Base-by-base conservation (phyloP, 768 basidiomycete genomes). In the Mycena venus region DNA sequence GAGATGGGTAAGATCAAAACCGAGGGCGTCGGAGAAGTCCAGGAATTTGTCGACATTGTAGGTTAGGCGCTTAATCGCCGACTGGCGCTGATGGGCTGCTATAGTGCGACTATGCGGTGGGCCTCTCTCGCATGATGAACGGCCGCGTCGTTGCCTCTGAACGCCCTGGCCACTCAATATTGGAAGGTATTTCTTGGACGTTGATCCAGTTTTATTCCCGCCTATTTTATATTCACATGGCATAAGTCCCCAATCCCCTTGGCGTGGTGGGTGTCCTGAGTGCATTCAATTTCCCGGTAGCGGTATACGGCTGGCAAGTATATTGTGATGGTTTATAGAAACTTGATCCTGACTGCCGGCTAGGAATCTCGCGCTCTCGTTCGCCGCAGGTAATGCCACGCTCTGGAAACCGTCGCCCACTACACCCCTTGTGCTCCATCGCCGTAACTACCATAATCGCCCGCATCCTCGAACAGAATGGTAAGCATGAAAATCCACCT, bases 281-380 rank as follows among this genome's bases (percentile, higher is more conserved):
- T 25, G 98, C 98, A 0, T 99, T 98, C 88, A 99, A 99, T 83
- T 99, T 99, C 81, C 98, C 98, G 12, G 92, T 96, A 51, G 96
- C 96, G 38, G 96, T 97, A 53, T 96, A 95, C 82, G 96, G 96
- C 76, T 97, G 96, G 95, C 93, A 83, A 47, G 86, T 78, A 25
- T 31, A 66, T 60, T 70, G 60, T 27, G 2, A 32, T 34, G 69
- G 69, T 55, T n/a, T n/a, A 42, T 23, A 51, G 31, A 31, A 21
- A 15, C 31, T 27, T 25, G 25, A 31, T 10, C 27, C 60, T 62
- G 59, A 58, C 71, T 75, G 66, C 80, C 36, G 67, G 53, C 32
- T 32, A 96, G 97, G 97, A 99, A 99, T 83, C 85, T 98, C 61
- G 90, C 96, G 2, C 88, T 99, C 27, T 95, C 96, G 5, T 85